A percentile compares a stretch with the other conserved stretches of the same genome.
Evolutionary conservation across 768 basidiomycete species (phyloP).

Genomic region (Podaxis sp.): DNA sequence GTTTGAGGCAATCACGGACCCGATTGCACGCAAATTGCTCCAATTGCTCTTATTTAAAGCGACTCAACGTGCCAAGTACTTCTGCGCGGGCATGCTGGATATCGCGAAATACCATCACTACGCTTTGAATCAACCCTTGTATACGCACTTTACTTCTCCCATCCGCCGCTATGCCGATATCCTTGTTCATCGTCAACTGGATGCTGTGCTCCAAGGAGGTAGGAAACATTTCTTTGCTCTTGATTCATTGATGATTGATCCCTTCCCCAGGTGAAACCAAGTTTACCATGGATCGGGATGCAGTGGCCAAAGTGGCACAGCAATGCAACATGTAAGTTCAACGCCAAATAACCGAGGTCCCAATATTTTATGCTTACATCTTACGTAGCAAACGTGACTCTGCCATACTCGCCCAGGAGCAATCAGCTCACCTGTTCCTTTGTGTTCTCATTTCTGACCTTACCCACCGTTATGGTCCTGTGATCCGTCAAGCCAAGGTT

Average conservation of each 20-base stretch:
- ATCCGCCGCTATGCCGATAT: slow-evolving; percentile 94
- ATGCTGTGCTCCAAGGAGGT: slow-evolving; percentile 79
- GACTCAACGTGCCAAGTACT: slow-evolving; percentile 96
- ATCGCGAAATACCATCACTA: slow-evolving; percentile 98
- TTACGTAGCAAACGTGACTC: slow-evolving; percentile 80
- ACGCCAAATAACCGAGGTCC: neutral
- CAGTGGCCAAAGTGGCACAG: slow-evolving; percentile 96
- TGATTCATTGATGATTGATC: slow-evolving; percentile 7
- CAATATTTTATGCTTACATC: neutral
- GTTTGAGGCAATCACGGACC: slow-evolving; percentile 70
- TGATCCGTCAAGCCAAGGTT: slow-evolving; percentile 92
- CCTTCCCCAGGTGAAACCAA: slow-evolving; percentile 62
- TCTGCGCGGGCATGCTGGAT: slow-evolving; percentile 98
- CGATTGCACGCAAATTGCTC: slow-evolving; percentile 73
- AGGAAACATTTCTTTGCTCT: slow-evolving; percentile 23
- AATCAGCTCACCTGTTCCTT: slow-evolving; percentile 92
- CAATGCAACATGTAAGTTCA: slow-evolving; percentile 89
- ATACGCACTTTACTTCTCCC: slow-evolving; percentile 92
- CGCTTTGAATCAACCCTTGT: slow-evolving; percentile 85
- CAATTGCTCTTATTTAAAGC: slow-evolving; percentile 85
- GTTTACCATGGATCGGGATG: slow-evolving; percentile 97
- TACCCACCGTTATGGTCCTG: slow-evolving; percentile 92
- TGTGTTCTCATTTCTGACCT: slow-evolving; percentile 94
- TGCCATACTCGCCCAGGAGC: slow-evolving; percentile 89
- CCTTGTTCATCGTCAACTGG: slow-evolving; percentile 94